Evolutionary conservation across 2,329 filamentous ascomycete species (phyloP).

Genomic region (Aspergillus puulaauensis): DNA sequence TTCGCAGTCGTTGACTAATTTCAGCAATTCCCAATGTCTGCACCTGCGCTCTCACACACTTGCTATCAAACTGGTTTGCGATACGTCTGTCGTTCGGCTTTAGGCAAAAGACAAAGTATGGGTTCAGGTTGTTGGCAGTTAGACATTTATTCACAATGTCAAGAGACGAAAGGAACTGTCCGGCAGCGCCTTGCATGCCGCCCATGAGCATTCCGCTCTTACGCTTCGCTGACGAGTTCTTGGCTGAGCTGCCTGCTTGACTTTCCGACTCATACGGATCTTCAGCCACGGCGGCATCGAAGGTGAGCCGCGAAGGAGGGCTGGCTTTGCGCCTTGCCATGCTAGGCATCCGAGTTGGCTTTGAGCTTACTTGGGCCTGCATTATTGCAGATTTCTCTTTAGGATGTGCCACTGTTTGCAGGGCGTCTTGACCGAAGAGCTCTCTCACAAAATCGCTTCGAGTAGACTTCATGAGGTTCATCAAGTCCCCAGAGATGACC

Average conservation of each 20-base stretch:
- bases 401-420: conserved; percentile 91
- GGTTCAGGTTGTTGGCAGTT: conserved; percentile 77
- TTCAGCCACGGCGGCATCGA: conserved; percentile 30
- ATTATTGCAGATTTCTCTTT: conserved; percentile 87
- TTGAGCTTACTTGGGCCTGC: conserved; percentile 94
- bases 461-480: conserved; percentile 87
- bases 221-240: conserved; percentile 26
- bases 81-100: conserved; percentile 97
- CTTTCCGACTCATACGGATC: conserved; percentile 43
- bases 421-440: conserved; percentile 91
- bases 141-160: conserved; percentile 90
- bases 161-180: conserved; percentile 84
- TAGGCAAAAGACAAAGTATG: conserved; percentile 94
- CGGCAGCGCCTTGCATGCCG: conserved; percentile 77
- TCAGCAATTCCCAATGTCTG: conserved; percentile 96
- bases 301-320: conserved; percentile 47
- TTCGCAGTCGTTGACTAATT: conserved; percentile 88
- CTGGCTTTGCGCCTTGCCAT: conserved; percentile 78
- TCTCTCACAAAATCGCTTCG: conserved; percentile 86
- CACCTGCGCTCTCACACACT: conserved; percentile 91
- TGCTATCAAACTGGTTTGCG: conserved; percentile 98
- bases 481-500: conserved; percentile 89
- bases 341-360: conserved; percentile 87
- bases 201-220: conserved; percentile 42
- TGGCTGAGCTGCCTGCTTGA: conserved; percentile 30